These are phyloP conservation scores for Tilletia horrida DNA, from an alignment of 1,284 basidiomycete genomes.

Conservation along the genomic window DNA sequence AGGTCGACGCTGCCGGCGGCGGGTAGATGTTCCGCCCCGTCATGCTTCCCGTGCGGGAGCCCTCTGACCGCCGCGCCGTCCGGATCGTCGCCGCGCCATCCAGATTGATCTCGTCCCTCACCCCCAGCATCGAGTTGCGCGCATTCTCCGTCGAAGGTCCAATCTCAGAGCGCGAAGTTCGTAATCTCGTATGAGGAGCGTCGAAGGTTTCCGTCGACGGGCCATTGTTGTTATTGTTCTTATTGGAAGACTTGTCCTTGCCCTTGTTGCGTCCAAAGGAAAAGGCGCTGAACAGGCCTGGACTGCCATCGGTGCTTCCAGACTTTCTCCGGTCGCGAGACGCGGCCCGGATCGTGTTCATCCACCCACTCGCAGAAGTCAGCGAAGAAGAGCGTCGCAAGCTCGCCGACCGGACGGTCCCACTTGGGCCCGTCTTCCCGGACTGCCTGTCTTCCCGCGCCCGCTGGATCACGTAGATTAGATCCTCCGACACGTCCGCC, in stretches of 20 bases:
- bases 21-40: conserved; percentile 5
- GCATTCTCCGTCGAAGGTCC: neutral
- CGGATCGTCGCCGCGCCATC: conserved; percentile 11
- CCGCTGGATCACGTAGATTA: neutral
- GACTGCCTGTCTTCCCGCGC: conserved; percentile 1
- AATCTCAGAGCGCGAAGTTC: too few relatives aligned
- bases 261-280: conserved; percentile 6
- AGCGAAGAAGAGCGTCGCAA: neutral
- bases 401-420: neutral
- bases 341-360: conserved; percentile 11
- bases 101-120: neutral
- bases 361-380: neutral
- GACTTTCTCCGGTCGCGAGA: conserved; percentile 5
- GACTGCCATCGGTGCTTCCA: neutral
- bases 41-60: conserved; percentile 13
- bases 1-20: neutral
- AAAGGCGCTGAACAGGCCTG: conserved; percentile 12
- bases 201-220: too few relatives aligned
- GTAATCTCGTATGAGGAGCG: neutral
- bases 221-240: neutral
- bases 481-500: conserved; percentile 15
- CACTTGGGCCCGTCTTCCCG: neutral
- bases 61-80: conserved; percentile 1
- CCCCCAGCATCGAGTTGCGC: neutral
- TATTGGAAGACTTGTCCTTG: neutral